Base-by-base conservation (phyloP, 257 asterid genomes). In the Plantago major region DNA sequence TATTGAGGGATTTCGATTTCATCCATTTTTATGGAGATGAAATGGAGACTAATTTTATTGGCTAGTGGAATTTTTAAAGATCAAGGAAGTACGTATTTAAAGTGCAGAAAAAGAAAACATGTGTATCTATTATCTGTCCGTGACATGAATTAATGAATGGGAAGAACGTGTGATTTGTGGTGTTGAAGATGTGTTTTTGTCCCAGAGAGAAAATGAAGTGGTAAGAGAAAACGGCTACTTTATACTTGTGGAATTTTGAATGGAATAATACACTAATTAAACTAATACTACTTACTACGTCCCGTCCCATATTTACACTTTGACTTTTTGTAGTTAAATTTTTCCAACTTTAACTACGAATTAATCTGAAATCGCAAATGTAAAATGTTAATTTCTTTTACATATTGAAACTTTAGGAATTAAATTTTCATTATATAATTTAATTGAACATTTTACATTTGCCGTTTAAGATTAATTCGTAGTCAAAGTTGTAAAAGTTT, bases 1-100 rank as follows among this genome's bases (percentile, higher is more conserved):
- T 73, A 71, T 38, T 83, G 78, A 0, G 94, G 96, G n/a, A 82
- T 60, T 69, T 83, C 85, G 12, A 55, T 37, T 49, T 61, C 50
- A 13, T 66, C 84, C 86, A 74, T 76, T 53, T n/a, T 1, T 15
- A 9, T 51, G 15, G 11, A n/a, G 17, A 12, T 52, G 10, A 52
- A 51, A 4, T 52, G 22, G 37, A 2, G 9, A 18, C 2, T 17
- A 3, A 8, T 16, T 17, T 4, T 5, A 33, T 33, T 33, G 40
- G 40, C 40, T 33, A 33, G 40, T 33, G 6, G 40, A 33, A 33
- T 4, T 5, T 30, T 33, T 33, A 33, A 33, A 33, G 40, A 33
- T 33, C 40, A 33, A 4, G 8, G 0, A 33, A 6, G 28, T 19
- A 15, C 1, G 12, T 26, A n/a, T 11, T 53, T 10, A 5, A 53